Conservation (phyloP, 2,329 filamentous ascomycete species). For the Epichloe aotearoae region DNA sequence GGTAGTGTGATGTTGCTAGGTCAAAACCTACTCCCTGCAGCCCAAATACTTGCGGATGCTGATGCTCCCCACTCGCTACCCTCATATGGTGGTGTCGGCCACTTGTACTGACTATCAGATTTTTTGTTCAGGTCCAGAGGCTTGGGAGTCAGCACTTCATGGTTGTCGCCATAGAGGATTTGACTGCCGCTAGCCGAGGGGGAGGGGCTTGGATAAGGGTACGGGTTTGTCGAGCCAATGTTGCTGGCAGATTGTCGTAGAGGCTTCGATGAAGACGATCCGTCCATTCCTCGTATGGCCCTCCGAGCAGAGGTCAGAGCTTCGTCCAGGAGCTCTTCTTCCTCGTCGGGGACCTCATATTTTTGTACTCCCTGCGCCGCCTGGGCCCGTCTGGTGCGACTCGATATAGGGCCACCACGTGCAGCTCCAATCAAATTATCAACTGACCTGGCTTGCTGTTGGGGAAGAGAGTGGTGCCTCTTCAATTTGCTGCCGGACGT, state of each 20-base stretch:
- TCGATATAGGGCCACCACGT: slow-evolving; percentile 54
- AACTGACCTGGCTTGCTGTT: slow-evolving; percentile 48
- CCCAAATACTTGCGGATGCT: slow-evolving; percentile 69
- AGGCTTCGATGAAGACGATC: slow-evolving; percentile 21
- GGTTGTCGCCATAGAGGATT: slow-evolving; percentile 56
- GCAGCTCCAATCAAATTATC: slow-evolving; percentile 48
- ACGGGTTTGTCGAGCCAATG: slow-evolving; percentile 35
- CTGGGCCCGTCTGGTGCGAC: slow-evolving; percentile 66
- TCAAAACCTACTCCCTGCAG: slow-evolving; percentile 52
- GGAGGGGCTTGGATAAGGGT: slow-evolving; percentile 52
- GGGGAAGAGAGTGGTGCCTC: slow-evolving; percentile 51
- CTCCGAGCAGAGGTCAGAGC: slow-evolving; percentile 65
- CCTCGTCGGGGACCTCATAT: slow-evolving; percentile 91
- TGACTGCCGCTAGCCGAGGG: slow-evolving; percentile 74
- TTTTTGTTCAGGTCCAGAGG: slow-evolving; percentile 56
- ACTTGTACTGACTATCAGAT: slow-evolving; percentile 49
- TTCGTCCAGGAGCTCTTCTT: slow-evolving; percentile 91
- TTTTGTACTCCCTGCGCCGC: slow-evolving; percentile 61
- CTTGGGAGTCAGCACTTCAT: slow-evolving; percentile 50
- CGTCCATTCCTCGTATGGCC: slow-evolving; percentile 59
- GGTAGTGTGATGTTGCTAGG: neutral
- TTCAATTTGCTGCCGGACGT: slow-evolving; percentile 40
- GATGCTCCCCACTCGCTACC: slow-evolving; percentile 84
- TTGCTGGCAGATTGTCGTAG: slow-evolving; percentile 54
- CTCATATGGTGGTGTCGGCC: slow-evolving; percentile 92